Percentiles rank a stretch among this genome's conserved stretches.
Conservation (phyloP, 371 early-diverging fungal genomes). For the Modicella reniformis region DNA sequence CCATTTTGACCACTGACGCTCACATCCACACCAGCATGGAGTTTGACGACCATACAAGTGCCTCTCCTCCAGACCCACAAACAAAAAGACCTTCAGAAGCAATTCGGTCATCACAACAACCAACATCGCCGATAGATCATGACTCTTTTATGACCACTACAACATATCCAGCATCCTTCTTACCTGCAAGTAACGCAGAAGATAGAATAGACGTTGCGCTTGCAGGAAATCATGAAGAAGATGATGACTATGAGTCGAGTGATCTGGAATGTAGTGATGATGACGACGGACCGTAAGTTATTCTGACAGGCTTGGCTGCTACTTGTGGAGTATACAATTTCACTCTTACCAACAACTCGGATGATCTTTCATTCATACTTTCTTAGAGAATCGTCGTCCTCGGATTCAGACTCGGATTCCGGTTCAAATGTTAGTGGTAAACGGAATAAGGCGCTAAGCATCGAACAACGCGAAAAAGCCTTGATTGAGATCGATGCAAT, state of each 20-base stretch:
- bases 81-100: not conserved
- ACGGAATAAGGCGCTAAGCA: constrained; percentile 24
- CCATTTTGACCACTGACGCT: not conserved
- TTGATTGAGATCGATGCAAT: constrained; percentile 50
- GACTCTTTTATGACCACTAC: not conserved
- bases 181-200: constrained; percentile 12
- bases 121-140: not conserved
- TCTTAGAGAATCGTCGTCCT: constrained; percentile 18
- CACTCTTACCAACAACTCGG: not conserved
- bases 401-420: constrained; percentile 52
- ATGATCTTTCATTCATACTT: not conserved
- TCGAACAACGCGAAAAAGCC: constrained; percentile 50
- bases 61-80: constrained; percentile 2
- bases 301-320: not conserved
- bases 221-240: constrained; percentile 29
- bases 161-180: not conserved
- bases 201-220: constrained; percentile 44
- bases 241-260: constrained; percentile 48
- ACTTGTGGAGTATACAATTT: not conserved
- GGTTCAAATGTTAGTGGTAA: constrained; percentile 22
- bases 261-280: constrained; percentile 49
- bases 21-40: constrained; percentile 26
- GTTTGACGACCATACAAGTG: constrained; percentile 31
- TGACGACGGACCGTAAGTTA: constrained; percentile 37
- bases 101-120: not conserved